A percentile compares a stretch with the other conserved stretches of the same genome.
Evolutionary conservation across 106 monocot genomes (phyloP).

Genomic region (Phalaenopsis equestris): DNA sequence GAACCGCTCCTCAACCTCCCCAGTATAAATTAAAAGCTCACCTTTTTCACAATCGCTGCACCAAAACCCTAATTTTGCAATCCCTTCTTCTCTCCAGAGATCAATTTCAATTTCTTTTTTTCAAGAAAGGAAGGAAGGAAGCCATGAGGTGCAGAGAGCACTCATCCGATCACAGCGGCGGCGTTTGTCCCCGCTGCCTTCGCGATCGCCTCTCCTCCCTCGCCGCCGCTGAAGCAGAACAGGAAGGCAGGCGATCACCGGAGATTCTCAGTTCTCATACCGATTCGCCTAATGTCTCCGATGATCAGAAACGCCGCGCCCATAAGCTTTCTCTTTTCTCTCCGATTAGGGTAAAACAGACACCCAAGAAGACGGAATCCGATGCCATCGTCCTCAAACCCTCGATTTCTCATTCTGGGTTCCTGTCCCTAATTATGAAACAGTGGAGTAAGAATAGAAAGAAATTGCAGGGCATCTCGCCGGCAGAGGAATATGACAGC

Average conservation of each 20-base stretch:
- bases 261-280: slow-evolving; percentile 23
- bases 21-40: too few species aligned
- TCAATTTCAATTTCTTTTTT: not conserved
- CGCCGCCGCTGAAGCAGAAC: slow-evolving; percentile 9
- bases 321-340: slow-evolving; percentile 28
- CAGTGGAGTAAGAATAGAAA: slow-evolving; percentile 21
- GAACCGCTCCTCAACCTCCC: too few species aligned
- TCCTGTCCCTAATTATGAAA: slow-evolving; percentile 18
- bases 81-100: too few species aligned
- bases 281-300: slow-evolving; percentile 29
- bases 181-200: slow-evolving; percentile 82
- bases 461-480: not conserved
- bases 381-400: not conserved
- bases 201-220: slow-evolving; percentile 61
- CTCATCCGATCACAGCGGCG: slow-evolving; percentile 34
- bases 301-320: not conserved
- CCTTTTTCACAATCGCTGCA: too few species aligned
- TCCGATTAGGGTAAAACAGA: slow-evolving; percentile 19
- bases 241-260: slow-evolving; percentile 4
- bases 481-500: not conserved
- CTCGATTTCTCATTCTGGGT: slow-evolving; percentile 16
- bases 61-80: too few species aligned
- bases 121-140: not conserved
- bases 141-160: slow-evolving; percentile 61
- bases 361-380: slow-evolving; percentile 10